These are phyloP conservation scores for Tricholoma sp. DNA, from an alignment of 768 basidiomycete species.

Conservation along the genomic window DNA sequence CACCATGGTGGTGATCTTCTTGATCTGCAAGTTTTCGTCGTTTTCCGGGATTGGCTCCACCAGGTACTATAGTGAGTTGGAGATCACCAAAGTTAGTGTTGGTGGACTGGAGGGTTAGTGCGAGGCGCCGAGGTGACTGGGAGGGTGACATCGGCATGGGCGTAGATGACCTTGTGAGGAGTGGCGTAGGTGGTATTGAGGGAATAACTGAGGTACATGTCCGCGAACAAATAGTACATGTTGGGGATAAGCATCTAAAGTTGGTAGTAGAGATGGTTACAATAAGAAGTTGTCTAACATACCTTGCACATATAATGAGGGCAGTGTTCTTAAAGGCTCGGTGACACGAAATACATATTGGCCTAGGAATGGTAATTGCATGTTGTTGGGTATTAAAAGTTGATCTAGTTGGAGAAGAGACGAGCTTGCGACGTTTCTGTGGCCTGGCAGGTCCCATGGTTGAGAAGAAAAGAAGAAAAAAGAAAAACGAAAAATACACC, in stretches of 20 bases:
- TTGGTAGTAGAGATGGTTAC: neutral
- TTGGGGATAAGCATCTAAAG: conserved; percentile 33
- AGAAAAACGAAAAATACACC: conserved; percentile 28
- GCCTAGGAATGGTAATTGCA: neutral
- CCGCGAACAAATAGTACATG: conserved; percentile 41
- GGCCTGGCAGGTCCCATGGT: conserved; percentile 19
- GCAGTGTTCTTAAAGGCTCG: conserved; percentile 20
- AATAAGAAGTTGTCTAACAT: conserved; percentile 8
- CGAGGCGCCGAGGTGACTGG: conserved; percentile 24
- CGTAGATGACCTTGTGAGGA: conserved; percentile 33
- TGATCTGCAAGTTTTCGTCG: conserved; percentile 11
- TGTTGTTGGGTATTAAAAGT: neutral
- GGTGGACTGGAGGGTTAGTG: conserved; percentile 24
- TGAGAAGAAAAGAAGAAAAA: neutral
- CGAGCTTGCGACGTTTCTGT: conserved; percentile 25
- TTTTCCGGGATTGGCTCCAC: conserved; percentile 9
- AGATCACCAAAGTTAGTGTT: conserved; percentile 20
- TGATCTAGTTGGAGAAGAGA: neutral
- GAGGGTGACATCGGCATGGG: conserved; percentile 24
- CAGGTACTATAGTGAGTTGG: neutral
- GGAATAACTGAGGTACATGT: conserved; percentile 34
- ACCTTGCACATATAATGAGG: conserved; percentile 24
- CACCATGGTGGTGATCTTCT: conserved; percentile 11
- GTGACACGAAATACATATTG: conserved; percentile 24
- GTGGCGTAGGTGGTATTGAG: conserved; percentile 34